A percentile compares a stretch with the other conserved stretches of the same genome.
These are phyloP conservation scores for Fomitopsis palustris DNA, from an alignment of 1,284 basidiomycete species.

Conservation along the genomic window DNA sequence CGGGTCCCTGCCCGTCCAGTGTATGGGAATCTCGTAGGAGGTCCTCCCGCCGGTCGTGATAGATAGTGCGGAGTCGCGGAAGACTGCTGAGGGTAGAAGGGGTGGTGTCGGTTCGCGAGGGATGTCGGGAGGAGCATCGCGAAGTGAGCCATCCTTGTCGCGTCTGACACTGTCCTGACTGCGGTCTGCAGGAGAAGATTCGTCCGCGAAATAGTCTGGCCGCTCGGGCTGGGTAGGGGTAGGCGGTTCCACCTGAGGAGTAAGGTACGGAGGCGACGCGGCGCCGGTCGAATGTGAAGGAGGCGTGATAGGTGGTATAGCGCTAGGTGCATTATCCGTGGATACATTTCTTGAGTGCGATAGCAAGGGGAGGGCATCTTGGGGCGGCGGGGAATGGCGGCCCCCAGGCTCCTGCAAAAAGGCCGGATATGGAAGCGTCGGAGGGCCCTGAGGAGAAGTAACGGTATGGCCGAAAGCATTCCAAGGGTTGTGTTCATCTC, in stretches of 20 bases:
- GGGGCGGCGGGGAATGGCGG: not conserved
- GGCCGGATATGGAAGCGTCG: not conserved
- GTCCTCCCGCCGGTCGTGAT: constrained; percentile 25
- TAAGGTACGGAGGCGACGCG: not conserved
- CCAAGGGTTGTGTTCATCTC: constrained; percentile 19
- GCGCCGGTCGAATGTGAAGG: not conserved
- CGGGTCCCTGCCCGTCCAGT: constrained; percentile 28
- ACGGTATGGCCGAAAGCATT: not conserved
- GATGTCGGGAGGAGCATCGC: constrained; percentile 10
- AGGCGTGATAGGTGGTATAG: not conserved
- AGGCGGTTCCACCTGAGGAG: not conserved
- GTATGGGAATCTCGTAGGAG: constrained; percentile 30
- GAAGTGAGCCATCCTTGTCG: constrained; percentile 1
- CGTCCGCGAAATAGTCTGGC: not conserved
- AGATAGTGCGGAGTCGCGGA: constrained; percentile 36
- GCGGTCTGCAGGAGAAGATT: not conserved
- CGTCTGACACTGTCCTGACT: not conserved
- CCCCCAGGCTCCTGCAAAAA: not conserved
- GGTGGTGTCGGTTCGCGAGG: constrained; percentile 27
- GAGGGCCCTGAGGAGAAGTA: not conserved
- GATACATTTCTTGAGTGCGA: constrained; percentile 2
- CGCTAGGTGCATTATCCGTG: not conserved
- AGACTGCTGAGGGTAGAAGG: constrained; percentile 30
- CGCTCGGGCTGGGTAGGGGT: not conserved
- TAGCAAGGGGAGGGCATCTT: not conserved